A percentile compares a stretch with the other conserved stretches of the same genome.
phyloP scores from a whole-genome alignment of 1,284 basidiomycete genomes.

The Apiotrichum gamsii region DNA sequence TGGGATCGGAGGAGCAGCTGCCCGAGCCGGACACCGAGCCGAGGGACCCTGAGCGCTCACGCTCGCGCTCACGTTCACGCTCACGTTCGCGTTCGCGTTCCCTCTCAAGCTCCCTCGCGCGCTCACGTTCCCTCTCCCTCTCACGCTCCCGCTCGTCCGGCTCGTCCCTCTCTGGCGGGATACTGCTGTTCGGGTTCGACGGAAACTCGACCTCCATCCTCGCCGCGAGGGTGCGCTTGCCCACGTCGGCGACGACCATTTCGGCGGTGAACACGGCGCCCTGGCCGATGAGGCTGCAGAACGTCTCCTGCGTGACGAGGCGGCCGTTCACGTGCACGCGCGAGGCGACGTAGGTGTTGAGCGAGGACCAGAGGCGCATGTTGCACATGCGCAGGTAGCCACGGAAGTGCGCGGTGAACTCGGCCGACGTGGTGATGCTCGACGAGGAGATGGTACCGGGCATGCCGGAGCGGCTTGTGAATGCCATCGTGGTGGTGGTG shows the following conservation, averaged over 20 bases:
- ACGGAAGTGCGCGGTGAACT: conserved; percentile 12
- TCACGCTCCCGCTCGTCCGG: background rate
- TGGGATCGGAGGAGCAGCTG: too few species aligned
- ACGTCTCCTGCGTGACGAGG: background rate
- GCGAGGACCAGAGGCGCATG: conserved; percentile 1
- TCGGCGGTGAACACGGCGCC: conserved; percentile 3
- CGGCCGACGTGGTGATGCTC: conserved; percentile 3
- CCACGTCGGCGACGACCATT: conserved; percentile 6
- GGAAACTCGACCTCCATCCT: conserved; percentile 9
- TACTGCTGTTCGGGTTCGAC: background rate
- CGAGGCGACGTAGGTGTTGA: conserved; percentile 3
- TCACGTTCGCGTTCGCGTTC: too few species aligned
- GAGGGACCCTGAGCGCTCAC: too few species aligned
- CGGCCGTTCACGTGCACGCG: conserved; percentile 2
- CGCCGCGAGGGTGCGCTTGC: conserved; percentile 10
- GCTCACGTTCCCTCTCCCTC: too few species aligned
- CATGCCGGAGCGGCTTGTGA: too few species aligned
- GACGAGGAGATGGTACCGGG: too few species aligned
- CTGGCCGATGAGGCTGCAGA: background rate
- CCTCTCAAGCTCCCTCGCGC: too few species aligned
- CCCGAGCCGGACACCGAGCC: too few species aligned
- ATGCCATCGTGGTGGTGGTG: too few species aligned
- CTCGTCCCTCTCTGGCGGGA: too few species aligned
- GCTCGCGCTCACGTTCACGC: too few species aligned
- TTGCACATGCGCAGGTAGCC: conserved; percentile 10